Evolutionary conservation across 1,139 yeast species (phyloP).

Genomic region (Candida sojae): DNA sequence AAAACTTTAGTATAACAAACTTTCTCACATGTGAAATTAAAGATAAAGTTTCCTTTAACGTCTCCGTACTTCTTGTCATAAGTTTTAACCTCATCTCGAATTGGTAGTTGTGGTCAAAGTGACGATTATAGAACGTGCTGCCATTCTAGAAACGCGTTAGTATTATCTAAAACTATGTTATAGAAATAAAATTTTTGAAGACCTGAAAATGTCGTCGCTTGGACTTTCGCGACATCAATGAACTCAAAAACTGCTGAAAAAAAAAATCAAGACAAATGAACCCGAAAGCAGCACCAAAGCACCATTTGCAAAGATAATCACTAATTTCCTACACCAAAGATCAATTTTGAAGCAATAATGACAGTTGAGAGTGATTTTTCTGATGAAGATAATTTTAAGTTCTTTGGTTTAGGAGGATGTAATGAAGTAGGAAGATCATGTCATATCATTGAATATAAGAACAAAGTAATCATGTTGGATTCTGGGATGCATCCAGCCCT

Average conservation of each 20-base stretch:
- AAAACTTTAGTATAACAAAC: conserved; percentile 45
- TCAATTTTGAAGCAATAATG: conserved; percentile 5
- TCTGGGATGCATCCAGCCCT: conserved; percentile 98
- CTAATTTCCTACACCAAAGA: neutral
- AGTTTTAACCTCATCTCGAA: conserved; percentile 36
- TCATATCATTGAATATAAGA: conserved; percentile 88
- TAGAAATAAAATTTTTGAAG: neutral
- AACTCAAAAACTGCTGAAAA: neutral
- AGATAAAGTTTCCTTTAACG: conserved; percentile 30
- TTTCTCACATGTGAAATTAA: conserved; percentile 32
- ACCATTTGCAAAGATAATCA: neutral
- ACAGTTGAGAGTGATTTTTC: conserved; percentile 11
- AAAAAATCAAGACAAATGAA: neutral
- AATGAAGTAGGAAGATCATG: conserved; percentile 97
- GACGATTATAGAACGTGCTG: too few species aligned
- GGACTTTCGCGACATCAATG: neutral
- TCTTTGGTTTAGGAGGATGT: conserved; percentile 99
- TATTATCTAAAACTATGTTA: neutral
- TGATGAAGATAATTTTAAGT: conserved; percentile 54
- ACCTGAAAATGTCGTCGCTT: neutral
- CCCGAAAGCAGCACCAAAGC: neutral
- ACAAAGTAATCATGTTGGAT: conserved; percentile 95
- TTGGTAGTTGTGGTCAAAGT: neutral
- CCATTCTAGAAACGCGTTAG: too few species aligned
- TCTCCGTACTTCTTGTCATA: conserved; percentile 29